Conservation (phyloP, 495 filamentous ascomycete genomes). For the Talaromyces wortmannii region DNA sequence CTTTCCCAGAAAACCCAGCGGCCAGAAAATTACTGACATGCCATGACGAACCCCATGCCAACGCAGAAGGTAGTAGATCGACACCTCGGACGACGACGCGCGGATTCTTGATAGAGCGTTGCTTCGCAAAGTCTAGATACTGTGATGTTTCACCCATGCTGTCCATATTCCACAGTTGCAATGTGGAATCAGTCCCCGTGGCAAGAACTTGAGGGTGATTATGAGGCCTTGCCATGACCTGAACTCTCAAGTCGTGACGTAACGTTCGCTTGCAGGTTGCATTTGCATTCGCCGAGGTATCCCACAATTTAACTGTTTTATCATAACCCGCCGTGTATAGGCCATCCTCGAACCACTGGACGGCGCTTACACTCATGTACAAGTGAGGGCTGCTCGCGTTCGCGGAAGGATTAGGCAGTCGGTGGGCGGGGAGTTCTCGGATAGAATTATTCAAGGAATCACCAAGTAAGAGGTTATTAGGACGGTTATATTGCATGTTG, state of each 20-base stretch:
- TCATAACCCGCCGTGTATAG: constrained; percentile 82
- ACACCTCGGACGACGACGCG: constrained; percentile 40
- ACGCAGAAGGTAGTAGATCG: constrained; percentile 53
- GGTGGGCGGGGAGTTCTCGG: constrained; percentile 64
- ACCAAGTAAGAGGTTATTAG: constrained; percentile 70
- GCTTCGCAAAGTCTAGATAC: constrained; percentile 7
- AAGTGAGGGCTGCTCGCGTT: constrained; percentile 54
- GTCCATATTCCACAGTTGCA: constrained; percentile 25
- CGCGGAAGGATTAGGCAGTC: constrained; percentile 50
- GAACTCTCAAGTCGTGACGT: constrained; percentile 59
- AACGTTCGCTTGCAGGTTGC: constrained; percentile 43
- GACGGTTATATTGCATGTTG: constrained; percentile 79
- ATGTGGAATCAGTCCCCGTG: constrained; percentile 32
- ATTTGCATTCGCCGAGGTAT: constrained; percentile 26
- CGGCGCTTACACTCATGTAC: constrained; percentile 70
- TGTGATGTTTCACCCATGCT: constrained; percentile 4
- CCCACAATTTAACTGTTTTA: constrained; percentile 71
- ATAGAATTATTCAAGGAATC: constrained; percentile 48
- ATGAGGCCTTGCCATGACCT: constrained; percentile 57
- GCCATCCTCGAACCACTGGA: constrained; percentile 58
- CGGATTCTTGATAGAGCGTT: constrained; percentile 1
- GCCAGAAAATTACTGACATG: constrained; percentile 53
- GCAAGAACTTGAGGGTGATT: constrained; percentile 36
- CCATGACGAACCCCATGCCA: constrained; percentile 60
- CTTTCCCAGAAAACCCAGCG: constrained; percentile 67